Evolutionary conservation across 176 grass and related monocot species (phyloP), one percentile per base, ranked within the genome.

Genomic region (Stipa capillata): DNA sequence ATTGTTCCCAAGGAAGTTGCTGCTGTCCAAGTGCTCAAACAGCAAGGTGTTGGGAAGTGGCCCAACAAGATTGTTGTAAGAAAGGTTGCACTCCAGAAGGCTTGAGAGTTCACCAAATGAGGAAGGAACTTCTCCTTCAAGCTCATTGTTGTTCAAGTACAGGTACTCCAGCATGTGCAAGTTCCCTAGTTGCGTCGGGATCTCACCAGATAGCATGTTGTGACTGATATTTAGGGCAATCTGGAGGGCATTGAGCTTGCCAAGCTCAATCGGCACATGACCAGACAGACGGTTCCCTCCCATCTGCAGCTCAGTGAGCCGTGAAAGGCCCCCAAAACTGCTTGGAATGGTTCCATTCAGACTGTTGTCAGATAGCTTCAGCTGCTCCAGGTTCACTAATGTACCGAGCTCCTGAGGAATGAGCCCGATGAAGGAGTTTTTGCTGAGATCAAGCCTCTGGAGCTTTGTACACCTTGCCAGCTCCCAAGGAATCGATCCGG

Each of bases 221-320:
- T 96, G 78, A 78, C 97, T 99, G 54, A 95, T 43, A 76, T 99
- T 99, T 27, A 99, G 88, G n/a, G 97, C 90, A 56, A 99, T 99
- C 80, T 99, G 97, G 45, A 99, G 88, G 35, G 88, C 60, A 31
- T 29, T 59, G 41, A 99, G 92, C 61, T 88, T 84, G n/a, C 97
- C 97, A 27, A 95, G 91, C 72, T 99, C 85, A 34, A 87, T 20
- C 0, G 97, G 97, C 53, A 99, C 69, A 41, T 37, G 28, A 37
- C 90, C 97, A 5, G 92, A 93, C 10, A 99, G 82, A 7, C 39
- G 21, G 77, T 95, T 95, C 39, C 97, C 97, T 55, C 97, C 97
- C 89, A 95, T 87, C 85, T 99, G 90, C 74, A 99, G 84, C 50
- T 89, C 97, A 6, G 93, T 99, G 41, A 99, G 92, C 29, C 81